Percentiles rank a stretch among this genome's conserved stretches.
phyloP scores from a whole-genome alignment of 306 rosid species.

The Castanospermum australe region DNA sequence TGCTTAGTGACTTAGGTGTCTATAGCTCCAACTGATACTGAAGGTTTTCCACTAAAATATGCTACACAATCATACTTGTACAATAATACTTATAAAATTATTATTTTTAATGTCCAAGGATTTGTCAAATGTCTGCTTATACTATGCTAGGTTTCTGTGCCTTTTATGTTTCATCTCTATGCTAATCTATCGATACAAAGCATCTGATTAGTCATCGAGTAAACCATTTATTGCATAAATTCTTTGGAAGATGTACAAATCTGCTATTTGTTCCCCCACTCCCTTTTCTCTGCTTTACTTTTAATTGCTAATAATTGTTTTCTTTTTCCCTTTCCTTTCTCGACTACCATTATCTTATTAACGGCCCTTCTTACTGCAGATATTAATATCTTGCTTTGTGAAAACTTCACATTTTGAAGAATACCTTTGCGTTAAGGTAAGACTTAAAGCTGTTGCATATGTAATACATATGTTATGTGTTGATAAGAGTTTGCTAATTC shows the following conservation, averaged over 20 bases:
- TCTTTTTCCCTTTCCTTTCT: background rate
- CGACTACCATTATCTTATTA: slow-evolving; percentile 19
- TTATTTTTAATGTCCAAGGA: background rate
- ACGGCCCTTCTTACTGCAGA: slow-evolving; percentile 52
- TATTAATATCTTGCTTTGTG: slow-evolving; percentile 93
- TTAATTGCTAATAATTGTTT: background rate
- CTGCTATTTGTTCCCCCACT: background rate
- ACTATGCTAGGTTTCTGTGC: background rate
- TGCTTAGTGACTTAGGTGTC: background rate
- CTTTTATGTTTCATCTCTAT: background rate
- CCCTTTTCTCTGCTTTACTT: background rate
- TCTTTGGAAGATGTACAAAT: background rate
- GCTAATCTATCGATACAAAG: background rate
- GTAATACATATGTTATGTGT: background rate
- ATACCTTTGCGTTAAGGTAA: slow-evolving; percentile 93
- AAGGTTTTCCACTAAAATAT: background rate
- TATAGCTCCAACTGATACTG: background rate
- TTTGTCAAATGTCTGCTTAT: background rate
- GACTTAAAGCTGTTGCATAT: background rate
- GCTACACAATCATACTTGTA: background rate
- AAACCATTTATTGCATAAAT: background rate
- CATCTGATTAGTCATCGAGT: background rate
- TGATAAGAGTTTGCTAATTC: background rate
- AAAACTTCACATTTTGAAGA: slow-evolving; percentile 95
- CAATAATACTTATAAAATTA: background rate